Base-by-base conservation (phyloP, 2,329 filamentous ascomycete species). In the Erysiphe neolycopersici region DNA sequence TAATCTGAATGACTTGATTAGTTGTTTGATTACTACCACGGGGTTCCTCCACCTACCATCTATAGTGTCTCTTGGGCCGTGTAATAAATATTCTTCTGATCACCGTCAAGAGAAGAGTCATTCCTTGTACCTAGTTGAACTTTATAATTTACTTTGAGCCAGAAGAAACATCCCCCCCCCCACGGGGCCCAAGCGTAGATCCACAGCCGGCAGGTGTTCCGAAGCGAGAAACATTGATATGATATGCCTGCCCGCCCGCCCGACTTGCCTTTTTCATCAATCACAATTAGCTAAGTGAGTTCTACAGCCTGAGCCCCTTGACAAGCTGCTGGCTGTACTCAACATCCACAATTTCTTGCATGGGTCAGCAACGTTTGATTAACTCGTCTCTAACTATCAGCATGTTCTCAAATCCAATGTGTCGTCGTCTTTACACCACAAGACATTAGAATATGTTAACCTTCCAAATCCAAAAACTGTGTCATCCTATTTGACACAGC, bases 161-260 rank as follows among this genome's bases (percentile, higher is more conserved):
- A 39, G 11, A 22, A 39, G 17, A 22, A 26, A 26, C 13, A 6
- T 26, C 26, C 38, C 29, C 22, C 38, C 26, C 38, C 29, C 22
- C 38, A 41, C 14, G 38, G n/a, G 38, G 38, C 26, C 38, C 19
- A 22, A 41, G 38, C 38, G 29, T 14, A 10, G 38, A 41, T 41
- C 38, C 38, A 41, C 38, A 41, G 26, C n/a, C 38, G 38, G 38
- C 29, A 41, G 38, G 19, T 41, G 9, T 41, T 29, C 38, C 38
- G 38, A 41, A 17, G 22, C 29, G 38, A 41, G 22, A 29, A 41
- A 41, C 38, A 29, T 12, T 19, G 29, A 41, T 13, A 41, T 14
- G 32, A 33, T 33, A 5, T 33, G n/a, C 38, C 16, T 41, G 38
- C 22, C 38, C 19, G 26, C 19, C 14, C 26, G 12, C 17, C 22